These are phyloP conservation scores for Linanthus parryae DNA, from an alignment of 148 eudicot species.

Conservation along the genomic window DNA sequence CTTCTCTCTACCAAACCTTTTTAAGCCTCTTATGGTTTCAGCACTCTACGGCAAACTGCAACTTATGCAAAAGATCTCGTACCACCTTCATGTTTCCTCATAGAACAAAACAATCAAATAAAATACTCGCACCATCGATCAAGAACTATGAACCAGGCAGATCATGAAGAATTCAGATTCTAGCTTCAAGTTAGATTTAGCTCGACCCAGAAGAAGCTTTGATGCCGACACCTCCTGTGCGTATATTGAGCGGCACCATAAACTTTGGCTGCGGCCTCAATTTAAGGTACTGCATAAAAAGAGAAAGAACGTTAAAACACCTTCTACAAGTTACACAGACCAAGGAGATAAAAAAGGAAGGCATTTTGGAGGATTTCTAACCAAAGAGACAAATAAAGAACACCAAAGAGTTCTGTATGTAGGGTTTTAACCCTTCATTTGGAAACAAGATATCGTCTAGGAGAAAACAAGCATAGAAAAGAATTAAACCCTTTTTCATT, in stretches of 20 bases:
- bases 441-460: background rate
- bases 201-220: constrained; percentile 20
- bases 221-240: constrained; percentile 11
- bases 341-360: background rate
- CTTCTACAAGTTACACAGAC: too few species aligned
- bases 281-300: constrained; percentile 26
- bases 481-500: too few species aligned
- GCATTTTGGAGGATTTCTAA: background rate
- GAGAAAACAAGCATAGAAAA: background rate
- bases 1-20: too few species aligned
- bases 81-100: too few species aligned
- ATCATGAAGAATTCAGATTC: background rate
- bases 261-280: constrained; percentile 20
- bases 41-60: too few species aligned
- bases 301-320: too few species aligned
- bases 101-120: too few species aligned
- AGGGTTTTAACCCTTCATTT: background rate
- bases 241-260: constrained; percentile 14
- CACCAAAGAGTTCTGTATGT: background rate
- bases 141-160: background rate
- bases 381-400: background rate
- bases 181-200: background rate
- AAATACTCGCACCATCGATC: too few species aligned
- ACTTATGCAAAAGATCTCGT: too few species aligned
- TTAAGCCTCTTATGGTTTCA: too few species aligned